Conservation (phyloP, 129 eudicot species). For the Saposhnikovia divaricata region DNA sequence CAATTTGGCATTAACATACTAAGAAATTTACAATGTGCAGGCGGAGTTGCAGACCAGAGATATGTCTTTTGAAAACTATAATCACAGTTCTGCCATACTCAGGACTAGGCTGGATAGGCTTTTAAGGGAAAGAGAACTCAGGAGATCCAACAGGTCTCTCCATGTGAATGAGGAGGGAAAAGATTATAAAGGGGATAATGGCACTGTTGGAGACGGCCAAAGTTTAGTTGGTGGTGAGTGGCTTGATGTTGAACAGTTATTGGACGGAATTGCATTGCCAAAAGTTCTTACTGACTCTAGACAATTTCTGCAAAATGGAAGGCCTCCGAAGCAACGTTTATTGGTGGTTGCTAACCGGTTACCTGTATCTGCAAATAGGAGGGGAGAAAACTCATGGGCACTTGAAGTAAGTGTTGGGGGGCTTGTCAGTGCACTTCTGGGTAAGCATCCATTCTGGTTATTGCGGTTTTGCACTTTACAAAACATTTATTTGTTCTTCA, state of each 20-base stretch:
- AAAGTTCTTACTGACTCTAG: slow-evolving; percentile 23
- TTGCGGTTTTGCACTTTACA: neutral
- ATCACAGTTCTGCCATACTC: slow-evolving; percentile 32
- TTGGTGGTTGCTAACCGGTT: slow-evolving; percentile 77
- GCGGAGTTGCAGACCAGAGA: slow-evolving; percentile 35
- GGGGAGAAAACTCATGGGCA: slow-evolving; percentile 59
- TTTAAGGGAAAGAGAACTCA: slow-evolving; percentile 54
- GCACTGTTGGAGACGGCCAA: slow-evolving; percentile 23
- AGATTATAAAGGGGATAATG: slow-evolving; percentile 28
- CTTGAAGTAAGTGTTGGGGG: slow-evolving; percentile 87
- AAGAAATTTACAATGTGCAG: slow-evolving; percentile 17
- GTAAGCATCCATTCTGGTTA: slow-evolving; percentile 28
- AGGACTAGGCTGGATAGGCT: slow-evolving; percentile 64
- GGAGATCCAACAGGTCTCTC: slow-evolving; percentile 37
- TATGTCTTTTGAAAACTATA: slow-evolving; percentile 28
- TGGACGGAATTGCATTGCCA: slow-evolving; percentile 25
- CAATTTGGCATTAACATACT: neutral
- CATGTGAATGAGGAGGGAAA: slow-evolving; percentile 33
- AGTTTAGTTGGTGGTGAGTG: slow-evolving; percentile 27
- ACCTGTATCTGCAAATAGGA: slow-evolving; percentile 64
- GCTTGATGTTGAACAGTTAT: slow-evolving; percentile 30
- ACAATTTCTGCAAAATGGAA: slow-evolving; percentile 25
- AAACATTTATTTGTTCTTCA: neutral
- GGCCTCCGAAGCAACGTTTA: slow-evolving; percentile 44
- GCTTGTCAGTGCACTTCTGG: slow-evolving; percentile 78